A percentile compares a stretch with the other conserved stretches of the same genome.
These are phyloP conservation scores for Ophiostoma sp. DNA, from an alignment of 2,329 filamentous ascomycete genomes.

Conservation along the genomic window DNA sequence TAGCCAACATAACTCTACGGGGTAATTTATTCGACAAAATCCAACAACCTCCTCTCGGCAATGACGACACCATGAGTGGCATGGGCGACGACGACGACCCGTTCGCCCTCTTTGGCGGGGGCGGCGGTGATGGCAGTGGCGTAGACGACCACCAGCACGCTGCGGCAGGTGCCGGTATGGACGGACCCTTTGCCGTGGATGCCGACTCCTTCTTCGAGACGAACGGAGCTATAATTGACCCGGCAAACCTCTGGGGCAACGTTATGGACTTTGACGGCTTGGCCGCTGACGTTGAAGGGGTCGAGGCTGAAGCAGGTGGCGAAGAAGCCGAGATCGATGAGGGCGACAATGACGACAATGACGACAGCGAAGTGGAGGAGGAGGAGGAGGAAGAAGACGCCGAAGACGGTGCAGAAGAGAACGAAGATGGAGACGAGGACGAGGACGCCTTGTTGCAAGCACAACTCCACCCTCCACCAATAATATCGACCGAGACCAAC, in stretches of 20 bases:
- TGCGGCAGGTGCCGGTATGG: background rate
- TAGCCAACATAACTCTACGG: background rate
- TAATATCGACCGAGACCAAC: background rate
- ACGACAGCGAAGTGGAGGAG: background rate
- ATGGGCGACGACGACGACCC: constrained; percentile 17
- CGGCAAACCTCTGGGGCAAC: background rate
- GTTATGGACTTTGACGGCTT: constrained; percentile 7
- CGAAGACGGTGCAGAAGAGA: background rate
- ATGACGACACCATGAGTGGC: constrained; percentile 12
- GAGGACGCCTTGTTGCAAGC: background rate
- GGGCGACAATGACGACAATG: background rate
- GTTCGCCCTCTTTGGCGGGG: constrained; percentile 9
- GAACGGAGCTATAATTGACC: background rate
- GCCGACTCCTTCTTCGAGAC: constrained; percentile 7
- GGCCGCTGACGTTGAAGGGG: background rate
- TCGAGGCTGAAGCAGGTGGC: background rate
- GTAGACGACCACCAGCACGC: background rate
- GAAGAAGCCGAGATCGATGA: background rate
- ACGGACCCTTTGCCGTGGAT: constrained; percentile 3
- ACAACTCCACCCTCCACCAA: constrained; percentile 8
- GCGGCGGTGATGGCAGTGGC: background rate
- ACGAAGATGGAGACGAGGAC: background rate
- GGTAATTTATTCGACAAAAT: background rate
- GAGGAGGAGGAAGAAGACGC: background rate
- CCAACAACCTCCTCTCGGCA: background rate